Evolutionary conservation across 139 green algal species (phyloP).

Genomic region (Volvox reticuliferus): DNA sequence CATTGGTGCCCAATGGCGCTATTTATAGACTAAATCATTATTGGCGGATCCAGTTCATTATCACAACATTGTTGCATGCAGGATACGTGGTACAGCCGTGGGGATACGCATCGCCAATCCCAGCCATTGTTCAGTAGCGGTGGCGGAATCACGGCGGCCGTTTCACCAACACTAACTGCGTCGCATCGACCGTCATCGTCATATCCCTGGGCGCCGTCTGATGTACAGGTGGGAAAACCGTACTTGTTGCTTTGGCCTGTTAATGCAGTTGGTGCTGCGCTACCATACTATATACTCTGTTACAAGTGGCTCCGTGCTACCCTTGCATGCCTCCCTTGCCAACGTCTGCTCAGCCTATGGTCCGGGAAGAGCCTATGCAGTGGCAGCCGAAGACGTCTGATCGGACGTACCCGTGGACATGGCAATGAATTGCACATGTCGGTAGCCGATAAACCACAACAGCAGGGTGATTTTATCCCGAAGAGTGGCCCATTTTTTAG

Average conservation of each 20-base stretch:
- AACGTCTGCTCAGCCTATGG: background rate
- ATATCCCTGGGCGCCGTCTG: background rate
- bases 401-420: conserved; percentile 36
- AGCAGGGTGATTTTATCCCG: too few relatives aligned
- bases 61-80: background rate
- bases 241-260: background rate
- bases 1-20: too few relatives aligned
- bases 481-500: too few relatives aligned
- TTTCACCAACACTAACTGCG: background rate
- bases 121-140: background rate
- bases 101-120: conserved; percentile 8
- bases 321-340: background rate
- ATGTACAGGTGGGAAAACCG: background rate
- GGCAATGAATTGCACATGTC: background rate
- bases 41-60: background rate
- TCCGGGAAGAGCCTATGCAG: background rate
- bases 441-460: too few relatives aligned
- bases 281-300: too few relatives aligned
- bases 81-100: conserved; percentile 38
- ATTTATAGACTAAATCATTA: too few relatives aligned
- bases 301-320: too few relatives aligned
- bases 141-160: background rate
- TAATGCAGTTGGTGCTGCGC: too few relatives aligned
- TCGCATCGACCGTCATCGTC: background rate
- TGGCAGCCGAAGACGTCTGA: background rate